Conservation (phyloP, 2,329 filamentous ascomycete species). For the Fusarium nanum region DNA sequence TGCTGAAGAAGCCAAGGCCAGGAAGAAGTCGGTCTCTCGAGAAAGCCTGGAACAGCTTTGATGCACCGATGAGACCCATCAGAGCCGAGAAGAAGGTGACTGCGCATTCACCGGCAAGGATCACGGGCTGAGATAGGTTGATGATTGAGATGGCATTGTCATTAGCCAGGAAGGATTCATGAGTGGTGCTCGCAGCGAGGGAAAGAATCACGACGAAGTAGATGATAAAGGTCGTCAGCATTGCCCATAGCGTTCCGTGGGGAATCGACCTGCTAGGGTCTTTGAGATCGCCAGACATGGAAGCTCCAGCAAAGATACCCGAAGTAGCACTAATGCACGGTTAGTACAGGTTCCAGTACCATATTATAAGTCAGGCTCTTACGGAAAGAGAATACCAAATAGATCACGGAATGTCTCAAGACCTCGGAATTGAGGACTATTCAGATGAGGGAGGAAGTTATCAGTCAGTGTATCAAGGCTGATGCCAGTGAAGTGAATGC, state of each 20-base stretch:
- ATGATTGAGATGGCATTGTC: slow-evolving; percentile 84
- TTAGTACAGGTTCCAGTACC: neutral
- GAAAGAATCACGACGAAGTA: slow-evolving; percentile 83
- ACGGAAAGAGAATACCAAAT: slow-evolving; percentile 87
- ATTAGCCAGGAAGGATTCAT: slow-evolving; percentile 78
- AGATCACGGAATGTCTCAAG: slow-evolving; percentile 80
- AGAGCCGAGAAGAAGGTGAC: slow-evolving; percentile 86
- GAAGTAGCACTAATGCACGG: slow-evolving; percentile 57
- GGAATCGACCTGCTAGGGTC: slow-evolving; percentile 88
- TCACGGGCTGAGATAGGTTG: slow-evolving; percentile 78
- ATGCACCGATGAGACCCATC: slow-evolving; percentile 88
- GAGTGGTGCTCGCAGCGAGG: slow-evolving; percentile 80
- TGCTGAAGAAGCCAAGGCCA: slow-evolving; percentile 77
- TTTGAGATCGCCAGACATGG: slow-evolving; percentile 88
- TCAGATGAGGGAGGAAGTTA: slow-evolving; percentile 79
- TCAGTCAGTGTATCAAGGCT: slow-evolving; percentile 74
- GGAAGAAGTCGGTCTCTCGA: slow-evolving; percentile 83
- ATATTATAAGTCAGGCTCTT: slow-evolving; percentile 20
- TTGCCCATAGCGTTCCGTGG: slow-evolving; percentile 82
- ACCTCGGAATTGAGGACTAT: slow-evolving; percentile 70
- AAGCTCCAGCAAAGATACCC: slow-evolving; percentile 77
- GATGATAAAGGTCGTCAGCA: slow-evolving; percentile 78
- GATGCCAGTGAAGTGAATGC: slow-evolving; percentile 83
- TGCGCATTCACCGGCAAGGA: slow-evolving; percentile 85
- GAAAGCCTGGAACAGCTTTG: slow-evolving; percentile 86